Evolutionary conservation across 257 asterid genomes (phyloP), one percentile per base, ranked within the genome.

Genomic region (Plantago ovata): DNA sequence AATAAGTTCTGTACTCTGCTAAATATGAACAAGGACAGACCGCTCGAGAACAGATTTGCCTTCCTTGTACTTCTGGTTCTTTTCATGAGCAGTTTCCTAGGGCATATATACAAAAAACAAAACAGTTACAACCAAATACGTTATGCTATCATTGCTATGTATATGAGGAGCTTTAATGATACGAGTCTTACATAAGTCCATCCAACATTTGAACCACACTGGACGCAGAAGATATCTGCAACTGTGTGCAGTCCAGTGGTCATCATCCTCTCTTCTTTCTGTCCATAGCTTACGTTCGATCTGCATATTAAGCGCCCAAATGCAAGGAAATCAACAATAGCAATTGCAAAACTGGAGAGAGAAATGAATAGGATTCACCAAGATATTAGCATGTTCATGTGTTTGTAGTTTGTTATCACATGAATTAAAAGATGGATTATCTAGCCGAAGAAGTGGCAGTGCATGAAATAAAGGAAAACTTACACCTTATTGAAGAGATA

Each of bases 1-100:
- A 38, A 38, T 23, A 20, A 38, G 16, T 21, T 32, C 15, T 24
- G 41, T 7, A 40, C 15, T 44, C 10, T 57, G 60, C 32, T 55
- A 56, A 23, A n/a, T 38, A 15, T 21, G 22, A 36, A 40, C 41
- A 18, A 15, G 19, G 56, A 77, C 94, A 56, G 33, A 86, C 95
- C 90, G 83, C 69, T 86, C 95, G 1, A 86, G 95, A 56, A 86
- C 95, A 13, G 93, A 83, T 81, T 83, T 86, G 11, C 95, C 94
- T 74, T 86, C 95, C 82, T 86, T 86, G 84, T 83, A 83, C 81
- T 83, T 86, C 62, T 86, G 95, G 58, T 64, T 62, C 85, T 81
- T 79, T 43, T 79, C 89, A 22, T 79, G 82, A 19, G 95, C 90
- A 64, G 60, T 75, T 69, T 76, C 92, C 88, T 80, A 78, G 65